These are phyloP conservation scores for Alternaria consortialis DNA, from an alignment of 2,329 filamentous ascomycete genomes.

Conservation along the genomic window DNA sequence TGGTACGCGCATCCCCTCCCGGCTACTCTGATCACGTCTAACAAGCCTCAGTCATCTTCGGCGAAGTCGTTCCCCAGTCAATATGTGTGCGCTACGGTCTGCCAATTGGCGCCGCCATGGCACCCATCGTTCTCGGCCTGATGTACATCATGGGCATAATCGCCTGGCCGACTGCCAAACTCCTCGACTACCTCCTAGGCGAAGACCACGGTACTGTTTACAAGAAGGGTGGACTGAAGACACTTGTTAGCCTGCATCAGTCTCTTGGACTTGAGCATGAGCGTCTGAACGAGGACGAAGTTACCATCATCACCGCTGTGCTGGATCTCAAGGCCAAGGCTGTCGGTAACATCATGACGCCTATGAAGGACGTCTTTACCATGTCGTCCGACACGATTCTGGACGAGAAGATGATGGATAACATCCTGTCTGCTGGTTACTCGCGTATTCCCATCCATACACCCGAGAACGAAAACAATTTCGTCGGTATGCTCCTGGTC, in stretches of 20 bases:
- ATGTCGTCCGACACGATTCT: slow-evolving; percentile 95
- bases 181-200: slow-evolving; percentile 91
- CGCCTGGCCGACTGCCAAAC: slow-evolving; percentile 93
- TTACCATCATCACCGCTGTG: slow-evolving; percentile 97
- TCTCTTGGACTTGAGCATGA: slow-evolving; percentile 85
- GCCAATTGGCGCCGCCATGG: slow-evolving; percentile 93
- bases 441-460: slow-evolving; percentile 95
- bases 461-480: slow-evolving; percentile 83
- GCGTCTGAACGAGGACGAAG: slow-evolving; percentile 94
- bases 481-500: slow-evolving; percentile 96
- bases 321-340: slow-evolving; percentile 96
- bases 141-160: slow-evolving; percentile 94
- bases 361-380: slow-evolving; percentile 96
- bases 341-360: slow-evolving; percentile 96
- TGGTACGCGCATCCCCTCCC: slow-evolving; percentile 64
- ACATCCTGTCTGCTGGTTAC: slow-evolving; percentile 91
- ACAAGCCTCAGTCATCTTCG: slow-evolving; percentile 81
- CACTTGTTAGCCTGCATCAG: slow-evolving; percentile 92
- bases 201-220: slow-evolving; percentile 96
- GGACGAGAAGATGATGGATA: slow-evolving; percentile 93
- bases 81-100: slow-evolving; percentile 96
- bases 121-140: slow-evolving; percentile 81
- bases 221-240: slow-evolving; percentile 98
- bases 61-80: slow-evolving; percentile 94
- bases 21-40: not conserved